Base-by-base conservation (phyloP, 2,329 filamentous ascomycete genomes). In the Chaetoscypha palmicola region DNA sequence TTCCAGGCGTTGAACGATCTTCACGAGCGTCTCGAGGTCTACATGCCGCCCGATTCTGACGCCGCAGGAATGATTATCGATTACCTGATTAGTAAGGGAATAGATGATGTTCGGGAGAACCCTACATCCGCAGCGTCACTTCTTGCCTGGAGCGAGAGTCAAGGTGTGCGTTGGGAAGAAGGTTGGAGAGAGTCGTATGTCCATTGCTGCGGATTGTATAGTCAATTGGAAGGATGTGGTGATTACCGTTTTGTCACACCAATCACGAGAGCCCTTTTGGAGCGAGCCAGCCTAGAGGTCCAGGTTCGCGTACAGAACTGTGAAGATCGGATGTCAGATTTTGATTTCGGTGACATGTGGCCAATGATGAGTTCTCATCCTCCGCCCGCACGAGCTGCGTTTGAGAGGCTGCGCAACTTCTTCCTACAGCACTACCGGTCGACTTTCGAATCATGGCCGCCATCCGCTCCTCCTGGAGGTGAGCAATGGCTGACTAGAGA, bases 171-270 rank as follows among this genome's bases (percentile, higher is more conserved):
- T 10, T 83, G 81, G 79, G 71, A 77, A 34, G 76, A 81, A 50
- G 79, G 81, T 1, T 87, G 81, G 71, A 69, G 74, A 12, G 81
- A 86, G 58, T 72, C 73, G 20, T 87, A 83, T 53, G 67, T 78
- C 5, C 82, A 87, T 57, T 76, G 77, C 50, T 74, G 74, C 2
- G 83, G 83, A 20, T 77, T 84, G 72, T 79, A 73, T 57, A 66
- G 63, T 22, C 50, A 50, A 19, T 61, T 79, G n/a, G 73, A 79
- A 48, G 52, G 54, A 3, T 70, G 68, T 17, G 63, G 71, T 9
- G 80, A 83, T 53, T 85, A 74, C 60, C 71, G 69, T 45, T 63
- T 68, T 36, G 62, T 84, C 19, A 77, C 78, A 1, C 72, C 77
- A 1, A 76, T 81, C 38, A 81, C 81, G 0, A 72, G 74, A 10